Evolutionary conservation across 1,139 yeast species (phyloP), one percentile per base, ranked within the genome.

Genomic region (Sugiyamaella sp.): DNA sequence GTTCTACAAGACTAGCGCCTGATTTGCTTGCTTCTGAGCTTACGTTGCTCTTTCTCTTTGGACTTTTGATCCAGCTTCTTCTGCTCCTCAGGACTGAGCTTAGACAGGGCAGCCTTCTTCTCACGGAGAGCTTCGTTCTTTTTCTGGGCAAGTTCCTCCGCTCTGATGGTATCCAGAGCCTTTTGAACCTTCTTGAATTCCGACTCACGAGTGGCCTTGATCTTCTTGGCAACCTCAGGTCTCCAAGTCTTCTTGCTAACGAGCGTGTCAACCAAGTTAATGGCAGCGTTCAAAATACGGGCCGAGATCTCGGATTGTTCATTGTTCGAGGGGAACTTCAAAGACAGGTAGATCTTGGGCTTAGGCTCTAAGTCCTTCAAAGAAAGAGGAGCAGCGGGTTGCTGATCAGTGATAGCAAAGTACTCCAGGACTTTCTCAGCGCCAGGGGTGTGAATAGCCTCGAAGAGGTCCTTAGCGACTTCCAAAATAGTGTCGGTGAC

Each of bases 401-500:
- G 83, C 72, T 89, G 86, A 70, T 93, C 99, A 51, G 97, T 88
- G 66, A 90, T 78, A 33, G 95, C 85, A 61, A 93, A 69, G 66
- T 70, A 86, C 65, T 83, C 82, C 64, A 91, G 73, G 52, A 80
- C 73, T 8, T 77, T 69, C 43, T 82, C 81, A 54, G 85, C 74
- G n/a, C 38, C 38, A 19, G 35, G 35, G 54, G 77, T 76, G 12
- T 68, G 63, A 58, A 87, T 69, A 29, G 81, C 75, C 54, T 79
- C 79, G 37, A 76, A 71, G 43, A 82, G 72, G 55, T 77, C 80
- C 55, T 82, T 77, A 49, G 82, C 77, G 12, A 41, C 20, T 9
- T 49, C 50, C 60, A 79, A 77, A 55, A 86, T 73, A 60, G 81
- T 75, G 5, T 84, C 89, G 63, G 85, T 89, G 71, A 89, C 77